Evolutionary conservation across 2,329 filamentous ascomycete species (phyloP).

Genomic region (Domatiomyces catenatus): DNA sequence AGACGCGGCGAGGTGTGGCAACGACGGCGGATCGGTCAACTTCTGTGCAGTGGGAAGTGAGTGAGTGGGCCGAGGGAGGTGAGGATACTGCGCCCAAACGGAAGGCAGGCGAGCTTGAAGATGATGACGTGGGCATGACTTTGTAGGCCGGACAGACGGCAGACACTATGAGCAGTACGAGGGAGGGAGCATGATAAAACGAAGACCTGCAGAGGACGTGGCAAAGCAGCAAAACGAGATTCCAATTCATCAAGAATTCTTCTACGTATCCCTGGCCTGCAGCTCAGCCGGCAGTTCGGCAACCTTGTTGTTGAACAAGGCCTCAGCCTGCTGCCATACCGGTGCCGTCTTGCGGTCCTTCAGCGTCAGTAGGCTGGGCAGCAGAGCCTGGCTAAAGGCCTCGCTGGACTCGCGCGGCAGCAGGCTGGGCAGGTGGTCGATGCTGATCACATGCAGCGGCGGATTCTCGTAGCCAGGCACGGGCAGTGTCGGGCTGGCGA

Average conservation of each 20-base stretch:
- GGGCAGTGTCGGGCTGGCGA: constrained; percentile 70
- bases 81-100: constrained; percentile 13
- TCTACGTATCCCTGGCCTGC: constrained; percentile 16
- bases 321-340: constrained; percentile 77
- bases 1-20: constrained; percentile 41
- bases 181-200: not conserved
- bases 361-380: constrained; percentile 62
- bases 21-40: constrained; percentile 48
- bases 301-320: constrained; percentile 61
- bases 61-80: constrained; percentile 42
- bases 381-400: constrained; percentile 61
- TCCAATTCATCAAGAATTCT: too few relatives aligned
- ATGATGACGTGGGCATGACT: constrained; percentile 6
- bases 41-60: constrained; percentile 67
- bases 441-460: constrained; percentile 65
- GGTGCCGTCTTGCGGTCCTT: constrained; percentile 54
- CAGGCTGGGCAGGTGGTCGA: constrained; percentile 71
- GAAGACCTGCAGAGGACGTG: not conserved
- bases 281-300: constrained; percentile 43
- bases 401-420: constrained; percentile 77
- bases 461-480: constrained; percentile 47
- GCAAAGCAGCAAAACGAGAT: not conserved
- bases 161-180: not conserved
- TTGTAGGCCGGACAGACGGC: not conserved
- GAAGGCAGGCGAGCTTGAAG: constrained; percentile 13